These are phyloP conservation scores for Calonectria crousiana DNA, from an alignment of 2,329 filamentous ascomycete species.

Conservation along the genomic window DNA sequence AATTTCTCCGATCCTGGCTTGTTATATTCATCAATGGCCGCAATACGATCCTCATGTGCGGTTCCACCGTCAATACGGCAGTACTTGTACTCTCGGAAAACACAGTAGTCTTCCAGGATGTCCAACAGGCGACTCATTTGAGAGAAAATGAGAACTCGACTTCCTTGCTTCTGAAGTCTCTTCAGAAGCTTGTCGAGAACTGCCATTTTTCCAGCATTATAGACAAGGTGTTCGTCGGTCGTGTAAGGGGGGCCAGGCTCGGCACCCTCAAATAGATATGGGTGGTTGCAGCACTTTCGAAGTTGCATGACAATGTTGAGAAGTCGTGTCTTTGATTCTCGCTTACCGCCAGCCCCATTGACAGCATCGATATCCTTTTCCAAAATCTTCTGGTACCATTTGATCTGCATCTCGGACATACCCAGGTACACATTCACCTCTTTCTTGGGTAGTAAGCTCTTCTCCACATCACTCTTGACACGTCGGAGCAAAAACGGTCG, in stretches of 20 bases:
- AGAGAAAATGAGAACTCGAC: conserved; percentile 97
- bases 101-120: conserved; percentile 97
- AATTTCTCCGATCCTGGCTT: conserved; percentile 96
- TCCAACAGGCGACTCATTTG: conserved; percentile 98
- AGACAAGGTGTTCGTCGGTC: conserved; percentile 94
- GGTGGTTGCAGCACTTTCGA: conserved; percentile 98
- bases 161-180: conserved; percentile 87
- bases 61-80: conserved; percentile 98
- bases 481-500: conserved; percentile 94
- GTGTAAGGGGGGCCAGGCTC: conserved; percentile 98
- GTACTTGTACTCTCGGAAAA: conserved; percentile 94
- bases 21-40: conserved; percentile 98
- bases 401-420: conserved; percentile 99
- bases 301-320: conserved; percentile 99
- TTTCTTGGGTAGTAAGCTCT: conserved; percentile 96
- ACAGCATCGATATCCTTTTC: conserved; percentile 99
- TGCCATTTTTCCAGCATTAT: conserved; percentile 97
- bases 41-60: conserved; percentile 96
- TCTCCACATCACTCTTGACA: conserved; percentile 98
- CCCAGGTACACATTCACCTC: conserved; percentile 97
- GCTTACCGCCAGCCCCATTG: conserved; percentile 95
- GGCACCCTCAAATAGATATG: conserved; percentile 96
- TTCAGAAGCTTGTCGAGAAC: conserved; percentile 92
- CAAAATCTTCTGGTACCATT: conserved; percentile 99
- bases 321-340: conserved; percentile 95